Evolutionary conservation across 169 alveolate species (phyloP), one percentile per base, ranked within the genome.

Genomic region (Fabrea salina): DNA sequence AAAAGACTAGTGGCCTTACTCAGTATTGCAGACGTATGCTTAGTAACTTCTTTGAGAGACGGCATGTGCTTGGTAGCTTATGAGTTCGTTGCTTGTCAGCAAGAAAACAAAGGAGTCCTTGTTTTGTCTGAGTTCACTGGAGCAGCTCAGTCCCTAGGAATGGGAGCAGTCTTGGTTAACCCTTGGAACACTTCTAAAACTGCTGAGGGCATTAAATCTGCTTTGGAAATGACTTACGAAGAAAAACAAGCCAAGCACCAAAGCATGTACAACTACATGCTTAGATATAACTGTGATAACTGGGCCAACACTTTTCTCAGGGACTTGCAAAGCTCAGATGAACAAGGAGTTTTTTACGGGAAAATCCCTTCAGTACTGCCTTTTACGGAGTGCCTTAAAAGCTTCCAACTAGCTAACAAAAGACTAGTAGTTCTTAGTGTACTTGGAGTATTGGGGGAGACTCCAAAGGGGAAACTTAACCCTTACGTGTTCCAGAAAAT

Each of bases 41-140:
- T n/a, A n/a, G n/a, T n/a, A n/a, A 74, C 74, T n/a, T 19, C 64
- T 30, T 53, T 51, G 13, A 74, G 40, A 37, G 81, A 74, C n/a
- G 51, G 72, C 22, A n/a, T 74, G 58, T 53, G 44, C 32, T 33
- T 74, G 13, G 44, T 54, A 13, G 72, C 81, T 53, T 74, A 22
- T 74, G 81, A 74, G 49, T 51, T 37, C 35, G 11, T 53, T n/a
- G 58, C 40, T 11, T 16, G 27, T 11, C 35, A 19, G 8, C n/a
- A 74, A 43, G 59, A 37, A 41, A 70, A n/a, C 13, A 27, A 33
- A 30, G 39, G 13, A 25, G 33, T n/a, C 11, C 22, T 74, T 40
- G 54, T 74, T 35, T 16, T 74, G 7, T 53, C 72, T 22, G 81
- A 74, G 22, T 53, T 33, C 40, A 35, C 81, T 19, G 81, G 81